Base-by-base conservation (phyloP, 805 yeast genomes). In the Saccharomycopsis olivae region DNA sequence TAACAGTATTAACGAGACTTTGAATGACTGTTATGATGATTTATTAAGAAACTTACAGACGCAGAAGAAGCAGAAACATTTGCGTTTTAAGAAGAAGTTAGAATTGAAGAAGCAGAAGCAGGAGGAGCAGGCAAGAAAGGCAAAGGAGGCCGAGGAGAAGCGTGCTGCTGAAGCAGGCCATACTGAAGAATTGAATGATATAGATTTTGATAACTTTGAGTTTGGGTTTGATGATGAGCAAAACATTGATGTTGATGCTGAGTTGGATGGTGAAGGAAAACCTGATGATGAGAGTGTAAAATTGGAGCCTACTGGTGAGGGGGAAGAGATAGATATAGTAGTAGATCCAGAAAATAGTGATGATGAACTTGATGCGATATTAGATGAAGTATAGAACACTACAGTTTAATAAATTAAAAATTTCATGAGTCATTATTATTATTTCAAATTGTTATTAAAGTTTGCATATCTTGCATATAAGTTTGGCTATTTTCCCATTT, bases 171-270 rank as follows among this genome's bases (percentile, higher is more conserved):
- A 41, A 5, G 33, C 27, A 15, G 27, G 25, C 13, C n/a, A 32
- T 9, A 32, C 40, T 15, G 19, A 34, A 21, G 43, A 44, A 11
- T n/a, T 33, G 11, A 36, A 36, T 16, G 46, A 45, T 23, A 19
- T 36, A 8, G 48, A 45, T n/a, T 40, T 40, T 34, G 44, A 40
- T 11, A 40, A 45, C 19, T 39, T 45, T 32, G 48, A 45, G 10
- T 45, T 45, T 35, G 48, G 43, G 24, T 45, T 45, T 29, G 46
- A 45, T 18, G 47, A 42, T 9, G n/a, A 24, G 29, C 13, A 15
- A 21, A 14, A 35, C 25, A 14, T 10, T 35, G 32, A 19, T 8
- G 25, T 4, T 8, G 13, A 29, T 6, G 20, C 6, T 15, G 10
- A 4, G 16, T 6, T 6, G n/a, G 20, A 16, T 8, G 33, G 5